Evolutionary conservation across 495 filamentous ascomycete genomes (phyloP), one percentile per base, ranked within the genome.

Genomic region (Trichoderma gamsii): DNA sequence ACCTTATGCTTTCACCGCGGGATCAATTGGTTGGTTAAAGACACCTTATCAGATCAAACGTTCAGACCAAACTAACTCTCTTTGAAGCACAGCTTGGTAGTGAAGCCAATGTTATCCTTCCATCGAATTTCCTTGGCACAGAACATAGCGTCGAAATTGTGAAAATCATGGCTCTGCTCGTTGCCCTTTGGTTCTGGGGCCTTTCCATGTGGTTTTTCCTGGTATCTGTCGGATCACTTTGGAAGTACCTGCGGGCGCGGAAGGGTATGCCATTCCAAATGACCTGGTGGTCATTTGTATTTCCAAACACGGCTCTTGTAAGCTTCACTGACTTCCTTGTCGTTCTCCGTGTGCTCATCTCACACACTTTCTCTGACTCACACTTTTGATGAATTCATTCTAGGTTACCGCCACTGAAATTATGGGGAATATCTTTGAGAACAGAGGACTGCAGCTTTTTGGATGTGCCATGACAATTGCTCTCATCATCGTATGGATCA

Each of bases 241-340:
- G 81, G 83, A 89, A 88, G n/a, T 88, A 89, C 44, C 80, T 90
- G n/a, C 78, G 79, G 6, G 83, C 76, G 38, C 73, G 75, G 52
- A 74, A 77, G 46, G 76, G 75, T 18, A 87, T 92, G 79, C 82
- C 83, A 15, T 96, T 93, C 73, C 88, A 89, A 29, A 94, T 96
- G 91, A 91, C 87, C 4, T 96, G 91, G 90, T 95, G 87, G 75
- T 90, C 88, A 0, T 96, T 93, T 73, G 82, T 96, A 0, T 96
- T 96, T 73, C 92, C 92, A 4, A 94, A 96, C 70, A 94, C 91
- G 8, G 89, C 90, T 0, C 75, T 92, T 66, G 80, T 78, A 63
- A 66, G 72, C 68, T 1, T 46, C n/a, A n/a, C 46, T 49, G 43
- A 21, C 0, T 21, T 16, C 4, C 25, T 16, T 52, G 21, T 16